Conservation (phyloP, 495 filamentous ascomycete species). For the Podospora pseudopauciseta region DNA sequence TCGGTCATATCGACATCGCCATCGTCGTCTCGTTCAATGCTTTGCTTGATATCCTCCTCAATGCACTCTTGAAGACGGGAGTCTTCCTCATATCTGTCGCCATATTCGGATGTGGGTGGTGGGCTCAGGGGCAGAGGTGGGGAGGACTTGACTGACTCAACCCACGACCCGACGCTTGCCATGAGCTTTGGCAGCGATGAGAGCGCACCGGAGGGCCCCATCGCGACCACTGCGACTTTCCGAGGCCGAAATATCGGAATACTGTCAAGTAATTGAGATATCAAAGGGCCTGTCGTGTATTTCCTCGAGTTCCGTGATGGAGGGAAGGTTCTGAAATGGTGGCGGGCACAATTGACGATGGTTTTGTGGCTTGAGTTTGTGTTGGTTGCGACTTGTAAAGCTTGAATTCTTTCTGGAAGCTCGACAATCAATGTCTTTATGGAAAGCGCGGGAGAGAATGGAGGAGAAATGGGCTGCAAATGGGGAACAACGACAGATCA, state of each 20-base stretch:
- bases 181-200: neutral
- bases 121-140: neutral
- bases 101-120: neutral
- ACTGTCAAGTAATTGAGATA: neutral
- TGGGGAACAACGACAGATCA: neutral
- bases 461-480: neutral
- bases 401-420: neutral
- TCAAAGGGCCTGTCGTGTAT: neutral
- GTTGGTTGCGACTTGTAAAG: neutral
- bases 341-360: neutral
- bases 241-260: neutral
- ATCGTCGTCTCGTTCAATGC: neutral
- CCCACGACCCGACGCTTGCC: neutral
- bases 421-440: neutral
- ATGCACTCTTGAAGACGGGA: neutral
- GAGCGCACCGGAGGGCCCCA: neutral
- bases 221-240: neutral
- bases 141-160: neutral
- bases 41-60: neutral
- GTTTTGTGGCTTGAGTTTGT: neutral
- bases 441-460: neutral
- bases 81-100: constrained; percentile 2
- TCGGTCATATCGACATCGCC: neutral
- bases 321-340: neutral
- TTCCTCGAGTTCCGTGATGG: neutral